A percentile compares a stretch with the other conserved stretches of the same genome.
Evolutionary conservation across 257 asterid genomes (phyloP).

Genomic region (Cruciata laevipes): DNA sequence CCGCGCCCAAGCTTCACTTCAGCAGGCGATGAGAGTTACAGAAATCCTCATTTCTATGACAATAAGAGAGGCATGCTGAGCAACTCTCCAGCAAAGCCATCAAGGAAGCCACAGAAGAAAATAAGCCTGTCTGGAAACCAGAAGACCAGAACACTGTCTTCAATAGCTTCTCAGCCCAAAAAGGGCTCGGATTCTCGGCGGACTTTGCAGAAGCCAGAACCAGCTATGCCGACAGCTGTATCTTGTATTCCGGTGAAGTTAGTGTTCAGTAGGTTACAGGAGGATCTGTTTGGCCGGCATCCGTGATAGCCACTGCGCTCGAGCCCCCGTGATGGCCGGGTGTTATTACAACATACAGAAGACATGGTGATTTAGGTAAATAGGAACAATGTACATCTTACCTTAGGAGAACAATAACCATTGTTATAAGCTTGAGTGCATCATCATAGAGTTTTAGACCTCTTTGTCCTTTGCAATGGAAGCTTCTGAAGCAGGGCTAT

Average conservation of each 20-base stretch:
- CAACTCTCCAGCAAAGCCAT: constrained; percentile 24
- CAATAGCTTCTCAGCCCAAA: constrained; percentile 52
- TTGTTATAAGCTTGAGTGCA: constrained; percentile 19
- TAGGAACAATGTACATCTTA: constrained; percentile 45
- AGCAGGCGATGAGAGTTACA: constrained; percentile 31
- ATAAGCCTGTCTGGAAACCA: constrained; percentile 42
- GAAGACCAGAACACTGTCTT: constrained; percentile 72
- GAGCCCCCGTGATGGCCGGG: not conserved
- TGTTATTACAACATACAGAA: constrained; percentile 17
- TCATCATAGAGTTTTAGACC: not conserved
- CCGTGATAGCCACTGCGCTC: constrained; percentile 28
- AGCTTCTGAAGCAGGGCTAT: constrained; percentile 9
- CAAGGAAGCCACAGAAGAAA: constrained; percentile 50
- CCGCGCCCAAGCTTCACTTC: constrained; percentile 62
- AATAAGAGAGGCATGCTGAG: constrained; percentile 21
- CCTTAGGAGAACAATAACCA: constrained; percentile 45
- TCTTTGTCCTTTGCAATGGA: not conserved
- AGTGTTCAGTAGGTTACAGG: constrained; percentile 88
- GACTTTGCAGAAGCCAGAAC: constrained; percentile 45
- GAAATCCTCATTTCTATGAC: too few species aligned
- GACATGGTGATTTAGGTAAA: constrained; percentile 18
- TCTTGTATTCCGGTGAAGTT: constrained; percentile 92
- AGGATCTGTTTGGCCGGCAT: constrained; percentile 69
- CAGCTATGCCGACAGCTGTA: constrained; percentile 37
- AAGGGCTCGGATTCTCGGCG: constrained; percentile 23